Conservation (phyloP, 257 asterid genomes). For the Nicotiana attenuata region DNA sequence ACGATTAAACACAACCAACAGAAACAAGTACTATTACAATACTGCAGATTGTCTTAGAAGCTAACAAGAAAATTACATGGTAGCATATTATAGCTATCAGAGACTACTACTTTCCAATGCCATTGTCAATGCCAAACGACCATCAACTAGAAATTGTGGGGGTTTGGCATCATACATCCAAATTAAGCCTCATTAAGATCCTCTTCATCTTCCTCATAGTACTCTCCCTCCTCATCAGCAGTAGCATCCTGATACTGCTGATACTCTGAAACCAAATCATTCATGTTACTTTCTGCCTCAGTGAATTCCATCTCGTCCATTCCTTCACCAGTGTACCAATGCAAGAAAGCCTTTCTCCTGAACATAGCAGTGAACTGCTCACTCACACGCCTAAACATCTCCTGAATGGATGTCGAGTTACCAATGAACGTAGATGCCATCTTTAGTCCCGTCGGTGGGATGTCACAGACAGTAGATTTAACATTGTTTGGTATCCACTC, state of each 20-base stretch:
- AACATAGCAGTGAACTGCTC: constrained; percentile 2
- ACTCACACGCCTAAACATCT: too few relatives aligned
- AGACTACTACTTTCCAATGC: background rate
- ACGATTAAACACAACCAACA: background rate
- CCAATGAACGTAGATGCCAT: too few relatives aligned
- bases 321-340: constrained; percentile 12
- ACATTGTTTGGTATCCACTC: too few relatives aligned
- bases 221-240: constrained; percentile 8
- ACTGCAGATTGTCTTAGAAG: background rate
- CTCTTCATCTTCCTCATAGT: background rate
- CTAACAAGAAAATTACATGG: background rate
- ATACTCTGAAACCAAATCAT: constrained; percentile 8
- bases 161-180: background rate
- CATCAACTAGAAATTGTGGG: constrained; percentile 9
- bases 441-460: too few relatives aligned
- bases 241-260: constrained; percentile 10
- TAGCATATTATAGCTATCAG: background rate
- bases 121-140: background rate
- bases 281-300: constrained; percentile 11
- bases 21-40: background rate
- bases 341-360: constrained; percentile 13
- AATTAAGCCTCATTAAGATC: background rate
- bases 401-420: too few relatives aligned
- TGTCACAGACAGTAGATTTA: too few relatives aligned
- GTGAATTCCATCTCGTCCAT: constrained; percentile 12